A percentile compares a stretch with the other conserved stretches of the same genome.
Conservation (phyloP, 202 grass and related monocot species). For the Schoenoplectus triqueter region DNA sequence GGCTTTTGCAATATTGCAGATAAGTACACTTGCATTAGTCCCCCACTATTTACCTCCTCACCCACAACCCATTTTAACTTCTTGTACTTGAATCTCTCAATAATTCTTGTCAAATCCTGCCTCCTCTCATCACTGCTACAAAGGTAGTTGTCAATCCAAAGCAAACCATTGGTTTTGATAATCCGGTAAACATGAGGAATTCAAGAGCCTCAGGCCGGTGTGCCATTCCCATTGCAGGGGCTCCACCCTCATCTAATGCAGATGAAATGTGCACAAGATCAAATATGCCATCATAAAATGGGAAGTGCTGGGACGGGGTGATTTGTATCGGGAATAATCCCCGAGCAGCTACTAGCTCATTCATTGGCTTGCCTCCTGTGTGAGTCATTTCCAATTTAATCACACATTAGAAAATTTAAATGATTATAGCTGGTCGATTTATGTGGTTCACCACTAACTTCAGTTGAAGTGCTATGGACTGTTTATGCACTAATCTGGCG, state of each 20-base stretch:
- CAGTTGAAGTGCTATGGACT: not conserved
- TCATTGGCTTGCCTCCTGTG: conserved; percentile 68
- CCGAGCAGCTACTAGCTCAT: conserved; percentile 70
- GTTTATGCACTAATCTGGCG: not conserved
- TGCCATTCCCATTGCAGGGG: conserved; percentile 63
- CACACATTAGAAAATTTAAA: not conserved
- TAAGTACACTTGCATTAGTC: conserved; percentile 48
- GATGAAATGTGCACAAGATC: conserved; percentile 76
- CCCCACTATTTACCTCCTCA: conserved; percentile 37
- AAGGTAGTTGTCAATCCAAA: conserved; percentile 93
- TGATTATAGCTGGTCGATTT: not conserved
- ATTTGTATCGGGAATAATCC: conserved; percentile 88
- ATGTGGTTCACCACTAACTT: not conserved
- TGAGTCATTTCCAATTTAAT: conserved; percentile 1
- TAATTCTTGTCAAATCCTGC: conserved; percentile 59
- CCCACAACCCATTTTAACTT: conserved; percentile 79
- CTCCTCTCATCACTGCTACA: conserved; percentile 65
- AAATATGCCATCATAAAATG: conserved; percentile 96
- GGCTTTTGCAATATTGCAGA: conserved; percentile 80
- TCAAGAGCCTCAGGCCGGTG: conserved; percentile 62
- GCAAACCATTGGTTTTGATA: conserved; percentile 59
- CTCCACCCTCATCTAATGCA: conserved; percentile 72
- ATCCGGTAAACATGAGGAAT: conserved; percentile 90
- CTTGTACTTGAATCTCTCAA: conserved; percentile 78
- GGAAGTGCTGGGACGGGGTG: conserved; percentile 77